Evolutionary conservation across 176 grass and related monocot genomes (phyloP).

Genomic region (Bonia amplexicaulis): DNA sequence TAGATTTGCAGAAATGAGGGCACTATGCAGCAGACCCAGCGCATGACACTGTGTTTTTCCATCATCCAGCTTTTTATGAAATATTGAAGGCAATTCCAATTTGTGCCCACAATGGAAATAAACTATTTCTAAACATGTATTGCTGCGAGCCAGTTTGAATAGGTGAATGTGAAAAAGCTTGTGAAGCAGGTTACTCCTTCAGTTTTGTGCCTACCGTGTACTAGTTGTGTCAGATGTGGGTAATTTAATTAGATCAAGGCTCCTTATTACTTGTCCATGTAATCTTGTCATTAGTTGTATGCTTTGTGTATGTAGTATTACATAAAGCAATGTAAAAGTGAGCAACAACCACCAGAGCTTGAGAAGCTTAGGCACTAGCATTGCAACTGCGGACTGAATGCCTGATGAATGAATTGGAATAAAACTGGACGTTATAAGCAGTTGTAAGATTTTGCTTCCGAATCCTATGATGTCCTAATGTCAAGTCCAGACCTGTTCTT

Average conservation of each 20-base stretch:
- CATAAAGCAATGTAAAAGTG: slow-evolving; percentile 20
- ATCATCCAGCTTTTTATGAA: background rate
- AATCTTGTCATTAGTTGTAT: slow-evolving; percentile 3
- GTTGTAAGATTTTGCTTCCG: too few relatives aligned
- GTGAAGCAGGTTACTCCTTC: slow-evolving; percentile 13
- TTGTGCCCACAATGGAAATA: background rate
- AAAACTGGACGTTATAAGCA: background rate
- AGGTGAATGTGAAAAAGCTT: background rate
- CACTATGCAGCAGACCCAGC: background rate
- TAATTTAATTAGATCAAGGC: background rate
- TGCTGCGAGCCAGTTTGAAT: background rate
- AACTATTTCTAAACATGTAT: background rate
- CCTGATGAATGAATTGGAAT: slow-evolving; percentile 4
- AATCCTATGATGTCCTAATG: too few relatives aligned
- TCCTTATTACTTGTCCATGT: slow-evolving; percentile 14
- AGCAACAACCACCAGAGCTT: background rate
- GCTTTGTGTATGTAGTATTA: slow-evolving; percentile 1
- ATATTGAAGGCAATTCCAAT: slow-evolving; percentile 17
- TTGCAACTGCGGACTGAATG: background rate
- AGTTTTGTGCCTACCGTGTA: slow-evolving; percentile 21
- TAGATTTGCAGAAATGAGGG: slow-evolving; percentile 59
- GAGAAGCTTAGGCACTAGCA: background rate
- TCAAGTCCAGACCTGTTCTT: too few relatives aligned
- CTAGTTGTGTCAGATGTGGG: background rate
- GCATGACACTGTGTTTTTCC: background rate